Evolutionary conservation across 2,329 filamentous ascomycete species (phyloP).

Genomic region (Trichoderma lentiforme): DNA sequence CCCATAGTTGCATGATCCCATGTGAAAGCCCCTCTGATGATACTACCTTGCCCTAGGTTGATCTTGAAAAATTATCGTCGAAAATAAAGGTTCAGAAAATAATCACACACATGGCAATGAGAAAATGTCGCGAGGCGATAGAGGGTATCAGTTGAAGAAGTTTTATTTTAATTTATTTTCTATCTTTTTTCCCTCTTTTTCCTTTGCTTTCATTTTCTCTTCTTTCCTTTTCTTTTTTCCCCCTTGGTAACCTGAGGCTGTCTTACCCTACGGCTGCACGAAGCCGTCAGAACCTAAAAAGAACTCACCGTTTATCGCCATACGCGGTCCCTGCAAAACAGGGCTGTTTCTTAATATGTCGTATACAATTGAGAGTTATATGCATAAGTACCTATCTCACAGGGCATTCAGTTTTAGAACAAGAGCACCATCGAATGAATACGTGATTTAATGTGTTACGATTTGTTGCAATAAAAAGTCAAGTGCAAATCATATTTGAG

Average conservation of each 20-base stretch:
- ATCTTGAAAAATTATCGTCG: not conserved
- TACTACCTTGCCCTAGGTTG: not conserved
- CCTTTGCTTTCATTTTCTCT: too few species aligned
- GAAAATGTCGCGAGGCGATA: not conserved
- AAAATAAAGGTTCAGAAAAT: not conserved
- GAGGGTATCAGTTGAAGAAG: not conserved
- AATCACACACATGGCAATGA: not conserved
- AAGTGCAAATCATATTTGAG: not conserved
- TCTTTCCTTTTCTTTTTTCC: too few species aligned
- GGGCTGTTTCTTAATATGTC: too few species aligned
- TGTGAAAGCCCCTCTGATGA: not conserved
- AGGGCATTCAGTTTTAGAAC: not conserved
- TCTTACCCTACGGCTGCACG: not conserved
- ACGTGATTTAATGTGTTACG: not conserved
- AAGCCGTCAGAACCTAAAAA: not conserved
- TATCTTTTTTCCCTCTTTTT: too few species aligned
- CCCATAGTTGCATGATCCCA: not conserved
- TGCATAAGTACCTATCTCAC: too few species aligned
- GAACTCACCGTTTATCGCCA: not conserved
- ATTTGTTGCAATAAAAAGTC: not conserved
- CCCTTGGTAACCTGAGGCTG: not conserved
- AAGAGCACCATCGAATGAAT: not conserved
- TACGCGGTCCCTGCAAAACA: too few species aligned
- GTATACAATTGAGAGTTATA: too few species aligned
- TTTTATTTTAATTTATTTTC: too few species aligned